Evolutionary conservation across 768 basidiomycete species (phyloP).

Genomic region (Lactifluus pinguis): DNA sequence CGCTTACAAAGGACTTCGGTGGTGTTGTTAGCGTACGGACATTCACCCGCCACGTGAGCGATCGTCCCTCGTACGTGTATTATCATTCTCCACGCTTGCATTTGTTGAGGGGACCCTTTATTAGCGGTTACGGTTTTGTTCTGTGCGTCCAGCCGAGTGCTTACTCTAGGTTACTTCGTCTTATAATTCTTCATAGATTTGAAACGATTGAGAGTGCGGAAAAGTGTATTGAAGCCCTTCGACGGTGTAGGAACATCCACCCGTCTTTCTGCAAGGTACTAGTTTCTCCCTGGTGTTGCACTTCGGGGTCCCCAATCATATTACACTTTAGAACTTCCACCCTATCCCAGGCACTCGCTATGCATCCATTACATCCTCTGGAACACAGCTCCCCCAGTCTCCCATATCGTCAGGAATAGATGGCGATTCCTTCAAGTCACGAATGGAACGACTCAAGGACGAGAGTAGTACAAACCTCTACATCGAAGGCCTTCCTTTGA

Average conservation of each 20-base stretch:
- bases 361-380: constrained; percentile 26
- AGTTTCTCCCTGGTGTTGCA: constrained; percentile 4
- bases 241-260: constrained; percentile 69
- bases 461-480: constrained; percentile 66
- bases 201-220: constrained; percentile 57
- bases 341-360: constrained; percentile 74
- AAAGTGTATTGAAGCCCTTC: constrained; percentile 60
- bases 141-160: constrained; percentile 40
- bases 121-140: constrained; percentile 71
- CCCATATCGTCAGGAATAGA: constrained; percentile 8
- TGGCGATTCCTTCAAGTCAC: constrained; percentile 52
- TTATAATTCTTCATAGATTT: constrained; percentile 39
- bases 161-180: neutral
- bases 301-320: neutral
- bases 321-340: constrained; percentile 47
- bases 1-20: constrained; percentile 64
- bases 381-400: constrained; percentile 4
- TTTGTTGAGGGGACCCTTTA: constrained; percentile 2
- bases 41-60: constrained; percentile 75
- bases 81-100: neutral
- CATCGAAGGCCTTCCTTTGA: constrained; percentile 71
- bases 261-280: constrained; percentile 79
- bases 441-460: constrained; percentile 70
- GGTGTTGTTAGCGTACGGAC: constrained; percentile 69
- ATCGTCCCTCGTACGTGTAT: constrained; percentile 45